These are phyloP conservation scores for Akanthomyces dipterigenus DNA, from an alignment of 2,329 filamentous ascomycete species.

Conservation along the genomic window DNA sequence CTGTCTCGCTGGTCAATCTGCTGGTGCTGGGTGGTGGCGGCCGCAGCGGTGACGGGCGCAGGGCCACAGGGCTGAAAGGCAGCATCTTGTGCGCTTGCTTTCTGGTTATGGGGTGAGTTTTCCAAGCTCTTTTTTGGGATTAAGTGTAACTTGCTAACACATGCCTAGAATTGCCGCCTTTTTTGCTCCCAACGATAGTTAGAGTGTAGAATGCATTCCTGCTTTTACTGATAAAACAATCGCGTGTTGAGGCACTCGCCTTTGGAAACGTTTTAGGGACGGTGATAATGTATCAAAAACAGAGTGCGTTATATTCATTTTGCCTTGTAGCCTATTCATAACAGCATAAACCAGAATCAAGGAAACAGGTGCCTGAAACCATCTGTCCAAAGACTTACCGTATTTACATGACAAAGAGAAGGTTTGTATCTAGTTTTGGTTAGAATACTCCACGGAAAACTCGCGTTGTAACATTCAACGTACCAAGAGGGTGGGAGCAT, in stretches of 20 bases:
- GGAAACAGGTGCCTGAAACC: background rate
- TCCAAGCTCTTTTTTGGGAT: accelerated
- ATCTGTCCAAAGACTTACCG: background rate
- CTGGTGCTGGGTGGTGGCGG: conserved; percentile 41
- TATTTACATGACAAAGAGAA: conserved; percentile 58
- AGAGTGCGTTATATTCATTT: background rate
- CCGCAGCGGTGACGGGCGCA: conserved; percentile 49
- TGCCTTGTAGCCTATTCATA: background rate
- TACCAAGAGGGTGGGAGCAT: conserved; percentile 92
- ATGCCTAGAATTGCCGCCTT: background rate
- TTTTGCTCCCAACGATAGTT: background rate
- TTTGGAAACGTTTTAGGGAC: background rate
- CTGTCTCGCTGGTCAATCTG: conserved; percentile 66
- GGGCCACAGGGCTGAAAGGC: conserved; percentile 43
- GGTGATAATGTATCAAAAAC: background rate
- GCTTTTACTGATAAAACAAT: background rate
- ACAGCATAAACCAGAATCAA: background rate
- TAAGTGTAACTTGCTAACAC: background rate
- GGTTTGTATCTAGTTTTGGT: conserved; percentile 48
- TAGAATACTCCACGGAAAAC: background rate
- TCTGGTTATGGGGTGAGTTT: conserved; percentile 39
- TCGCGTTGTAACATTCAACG: conserved; percentile 25
- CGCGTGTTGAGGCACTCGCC: background rate
- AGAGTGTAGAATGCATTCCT: background rate
- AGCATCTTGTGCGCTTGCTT: conserved; percentile 48